Evolutionary conservation across 768 basidiomycete genomes (phyloP).

Genomic region (Pleurotus pulmonarius): DNA sequence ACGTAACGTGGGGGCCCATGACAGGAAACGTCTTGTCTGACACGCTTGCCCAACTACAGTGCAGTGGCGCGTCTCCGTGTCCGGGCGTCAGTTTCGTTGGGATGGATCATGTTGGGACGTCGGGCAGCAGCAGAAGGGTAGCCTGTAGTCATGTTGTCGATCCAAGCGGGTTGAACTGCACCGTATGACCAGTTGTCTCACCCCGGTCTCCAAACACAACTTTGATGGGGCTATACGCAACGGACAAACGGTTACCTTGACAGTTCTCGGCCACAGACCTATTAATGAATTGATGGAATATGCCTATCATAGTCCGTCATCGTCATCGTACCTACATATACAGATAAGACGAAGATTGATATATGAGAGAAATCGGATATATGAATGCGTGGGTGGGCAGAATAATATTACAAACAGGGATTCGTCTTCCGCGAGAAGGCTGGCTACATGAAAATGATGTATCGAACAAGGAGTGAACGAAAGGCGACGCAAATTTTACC

Average conservation of each 20-base stretch:
- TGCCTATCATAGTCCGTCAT: too few relatives aligned
- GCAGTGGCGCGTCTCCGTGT: conserved; percentile 29
- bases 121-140: conserved; percentile 12
- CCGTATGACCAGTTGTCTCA: neutral
- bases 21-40: conserved; percentile 18
- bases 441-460: too few relatives aligned
- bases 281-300: too few relatives aligned
- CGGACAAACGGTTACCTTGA: too few relatives aligned
- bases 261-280: too few relatives aligned
- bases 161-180: conserved; percentile 22
- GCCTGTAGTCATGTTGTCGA: conserved; percentile 18
- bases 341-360: neutral
- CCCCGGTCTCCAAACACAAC: too few relatives aligned
- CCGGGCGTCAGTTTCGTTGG: conserved; percentile 18
- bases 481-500: too few relatives aligned
- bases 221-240: too few relatives aligned
- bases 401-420: too few relatives aligned
- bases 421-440: too few relatives aligned
- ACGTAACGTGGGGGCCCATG: conserved; percentile 26
- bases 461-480: too few relatives aligned
- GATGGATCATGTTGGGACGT: conserved; percentile 16
- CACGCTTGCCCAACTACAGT: conserved; percentile 23
- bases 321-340: conserved; percentile 5
- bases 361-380: conserved; percentile 1
- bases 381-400: neutral